Evolutionary conservation across 2,329 filamentous ascomycete species (phyloP).

Genomic region (Apiospora arundinis): DNA sequence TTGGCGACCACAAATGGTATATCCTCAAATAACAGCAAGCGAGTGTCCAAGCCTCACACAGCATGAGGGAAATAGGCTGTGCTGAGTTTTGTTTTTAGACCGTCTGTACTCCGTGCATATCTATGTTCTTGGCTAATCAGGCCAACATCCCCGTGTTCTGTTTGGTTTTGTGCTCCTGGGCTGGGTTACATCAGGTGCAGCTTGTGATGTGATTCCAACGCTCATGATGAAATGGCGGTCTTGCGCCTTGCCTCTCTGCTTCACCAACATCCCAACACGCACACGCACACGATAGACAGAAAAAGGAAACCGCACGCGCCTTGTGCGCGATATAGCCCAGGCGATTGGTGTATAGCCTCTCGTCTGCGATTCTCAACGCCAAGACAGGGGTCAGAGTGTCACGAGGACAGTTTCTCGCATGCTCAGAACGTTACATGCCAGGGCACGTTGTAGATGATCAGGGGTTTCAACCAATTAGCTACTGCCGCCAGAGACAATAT

Average conservation of each 20-base stretch:
- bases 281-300: not conserved
- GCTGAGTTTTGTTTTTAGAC: not conserved
- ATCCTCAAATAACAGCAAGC: not conserved
- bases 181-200: slow-evolving; percentile 3
- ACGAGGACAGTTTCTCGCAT: slow-evolving; percentile 21
- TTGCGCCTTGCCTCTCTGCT: not conserved
- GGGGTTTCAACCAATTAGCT: slow-evolving; percentile 15
- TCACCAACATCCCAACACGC: not conserved
- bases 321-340: not conserved
- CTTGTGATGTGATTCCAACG: not conserved
- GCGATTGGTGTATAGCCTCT: slow-evolving; percentile 14
- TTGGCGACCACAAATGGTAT: not conserved
- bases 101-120: not conserved
- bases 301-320: not conserved
- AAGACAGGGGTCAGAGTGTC: slow-evolving; percentile 19
- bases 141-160: not conserved
- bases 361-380: not conserved
- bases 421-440: slow-evolving; percentile 15
- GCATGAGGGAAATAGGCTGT: not conserved
- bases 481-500: not conserved
- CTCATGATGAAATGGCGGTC: not conserved
- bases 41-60: not conserved
- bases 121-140: not conserved
- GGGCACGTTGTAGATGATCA: slow-evolving; percentile 11
- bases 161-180: not conserved